Evolutionary conservation across 495 filamentous ascomycete genomes (phyloP).

Genomic region (Lichina pygmaea): DNA sequence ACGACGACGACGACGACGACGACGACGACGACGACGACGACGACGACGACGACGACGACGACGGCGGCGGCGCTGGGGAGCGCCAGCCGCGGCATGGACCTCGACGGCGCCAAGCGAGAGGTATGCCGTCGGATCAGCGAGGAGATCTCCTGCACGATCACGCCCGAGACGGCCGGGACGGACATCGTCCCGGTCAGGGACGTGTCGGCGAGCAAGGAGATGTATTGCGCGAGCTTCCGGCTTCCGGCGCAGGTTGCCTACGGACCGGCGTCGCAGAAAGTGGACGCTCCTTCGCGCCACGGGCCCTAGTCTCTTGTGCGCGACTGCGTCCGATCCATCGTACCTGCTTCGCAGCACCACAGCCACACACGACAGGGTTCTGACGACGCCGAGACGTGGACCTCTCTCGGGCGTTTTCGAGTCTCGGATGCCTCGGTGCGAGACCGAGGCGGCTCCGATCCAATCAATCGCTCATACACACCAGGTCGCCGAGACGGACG

Average conservation of each 20-base stretch:
- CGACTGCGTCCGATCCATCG: no score
- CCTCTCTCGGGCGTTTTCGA: no score
- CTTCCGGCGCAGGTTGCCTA: constrained; percentile 66
- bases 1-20: background rate
- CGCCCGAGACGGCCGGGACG: constrained; percentile 29
- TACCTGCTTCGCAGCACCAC: no score
- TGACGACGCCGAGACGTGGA: no score
- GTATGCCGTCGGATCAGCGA: constrained; percentile 42
- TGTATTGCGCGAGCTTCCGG: constrained; percentile 88
- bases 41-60: background rate
- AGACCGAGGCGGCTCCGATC: no score
- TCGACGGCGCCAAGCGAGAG: constrained; percentile 11
- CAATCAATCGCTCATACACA: no score
- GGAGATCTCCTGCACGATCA: constrained; percentile 33
- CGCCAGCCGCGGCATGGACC: background rate
- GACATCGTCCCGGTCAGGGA: constrained; percentile 54
- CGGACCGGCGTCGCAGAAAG: constrained; percentile 1
- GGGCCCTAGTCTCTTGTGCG: no score
- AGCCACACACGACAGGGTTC: no score
- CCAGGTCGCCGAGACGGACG: no score
- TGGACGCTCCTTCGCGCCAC: no score
- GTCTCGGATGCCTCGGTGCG: no score
- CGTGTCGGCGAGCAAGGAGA: constrained; percentile 78
- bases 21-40: background rate
- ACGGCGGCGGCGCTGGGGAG: background rate